Evolutionary conservation across 345 rosid species (phyloP).

Genomic region (Murraya paniculata): DNA sequence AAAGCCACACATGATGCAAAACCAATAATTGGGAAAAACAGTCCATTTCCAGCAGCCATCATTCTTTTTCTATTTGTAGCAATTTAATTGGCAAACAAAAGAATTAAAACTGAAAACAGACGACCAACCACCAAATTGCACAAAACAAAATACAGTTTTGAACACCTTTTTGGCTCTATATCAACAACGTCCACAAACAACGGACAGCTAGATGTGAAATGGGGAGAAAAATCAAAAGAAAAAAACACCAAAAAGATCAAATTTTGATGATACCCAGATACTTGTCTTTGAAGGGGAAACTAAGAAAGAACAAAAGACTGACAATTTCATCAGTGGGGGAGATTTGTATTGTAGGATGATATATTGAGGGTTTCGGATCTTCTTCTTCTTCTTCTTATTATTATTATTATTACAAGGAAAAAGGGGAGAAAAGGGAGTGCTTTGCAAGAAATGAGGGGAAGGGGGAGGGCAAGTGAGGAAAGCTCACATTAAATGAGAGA

Average conservation of each 20-base stretch:
- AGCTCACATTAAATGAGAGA: not conserved
- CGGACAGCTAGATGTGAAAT: conserved; percentile 14
- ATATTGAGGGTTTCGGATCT: conserved; percentile 4
- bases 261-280: conserved; percentile 17
- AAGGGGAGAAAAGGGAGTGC: not conserved
- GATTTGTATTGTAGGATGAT: conserved; percentile 1
- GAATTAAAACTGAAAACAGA: not conserved
- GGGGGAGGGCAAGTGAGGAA: not conserved
- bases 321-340: conserved; percentile 1
- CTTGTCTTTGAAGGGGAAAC: conserved; percentile 2
- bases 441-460: conserved; percentile 5
- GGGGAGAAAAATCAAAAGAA: not conserved
- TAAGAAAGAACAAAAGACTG: not conserved
- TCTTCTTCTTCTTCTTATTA: not conserved
- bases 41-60: conserved; percentile 58
- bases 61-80: conserved; percentile 22
- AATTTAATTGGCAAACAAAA: conserved; percentile 6
- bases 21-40: conserved; percentile 67
- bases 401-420: not conserved
- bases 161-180: conserved; percentile 23
- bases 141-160: conserved; percentile 5
- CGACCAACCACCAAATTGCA: conserved; percentile 8
- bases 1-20: conserved; percentile 73
- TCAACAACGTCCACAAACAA: conserved; percentile 13
- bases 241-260: not conserved